Conservation (phyloP, 495 filamentous ascomycete species). For the Venustampulla echinocandica region DNA sequence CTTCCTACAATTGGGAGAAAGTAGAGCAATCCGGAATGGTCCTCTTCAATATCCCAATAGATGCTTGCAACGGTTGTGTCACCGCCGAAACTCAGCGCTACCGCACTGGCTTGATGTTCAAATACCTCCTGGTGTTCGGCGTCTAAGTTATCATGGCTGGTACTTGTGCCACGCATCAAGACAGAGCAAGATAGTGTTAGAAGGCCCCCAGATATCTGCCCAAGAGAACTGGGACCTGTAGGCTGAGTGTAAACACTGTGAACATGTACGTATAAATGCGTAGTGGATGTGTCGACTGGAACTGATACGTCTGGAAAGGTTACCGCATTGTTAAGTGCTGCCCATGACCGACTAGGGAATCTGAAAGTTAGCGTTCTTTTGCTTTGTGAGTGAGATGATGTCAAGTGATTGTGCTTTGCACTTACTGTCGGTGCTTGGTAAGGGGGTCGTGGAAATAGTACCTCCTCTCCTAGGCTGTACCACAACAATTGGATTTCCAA, state of each 20-base stretch:
- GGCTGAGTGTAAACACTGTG: not conserved
- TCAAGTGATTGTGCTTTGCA: not conserved
- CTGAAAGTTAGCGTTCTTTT: not conserved
- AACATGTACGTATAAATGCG: not conserved
- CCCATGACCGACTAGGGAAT: not conserved
- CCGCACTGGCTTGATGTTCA: not conserved
- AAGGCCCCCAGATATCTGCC: not conserved
- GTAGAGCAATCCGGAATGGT: not conserved
- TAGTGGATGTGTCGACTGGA: not conserved
- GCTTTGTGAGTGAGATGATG: not conserved
- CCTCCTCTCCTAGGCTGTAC: not conserved
- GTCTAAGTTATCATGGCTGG: not conserved
- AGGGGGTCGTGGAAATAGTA: not conserved
- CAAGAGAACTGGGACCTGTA: not conserved
- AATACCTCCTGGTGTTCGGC: not conserved
- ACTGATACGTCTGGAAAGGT: too few species aligned
- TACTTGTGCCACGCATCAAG: not conserved
- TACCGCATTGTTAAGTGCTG: not conserved
- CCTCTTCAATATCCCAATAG: not conserved
- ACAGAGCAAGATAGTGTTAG: not conserved
- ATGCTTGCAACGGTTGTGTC: not conserved
- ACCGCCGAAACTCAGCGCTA: not conserved
- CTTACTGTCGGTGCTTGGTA: not conserved
- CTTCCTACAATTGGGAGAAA: not conserved
- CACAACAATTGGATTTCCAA: constrained; percentile 6